Evolutionary conservation across 1,284 basidiomycete species (phyloP).

Genomic region (Ceratobasidium sp.): DNA sequence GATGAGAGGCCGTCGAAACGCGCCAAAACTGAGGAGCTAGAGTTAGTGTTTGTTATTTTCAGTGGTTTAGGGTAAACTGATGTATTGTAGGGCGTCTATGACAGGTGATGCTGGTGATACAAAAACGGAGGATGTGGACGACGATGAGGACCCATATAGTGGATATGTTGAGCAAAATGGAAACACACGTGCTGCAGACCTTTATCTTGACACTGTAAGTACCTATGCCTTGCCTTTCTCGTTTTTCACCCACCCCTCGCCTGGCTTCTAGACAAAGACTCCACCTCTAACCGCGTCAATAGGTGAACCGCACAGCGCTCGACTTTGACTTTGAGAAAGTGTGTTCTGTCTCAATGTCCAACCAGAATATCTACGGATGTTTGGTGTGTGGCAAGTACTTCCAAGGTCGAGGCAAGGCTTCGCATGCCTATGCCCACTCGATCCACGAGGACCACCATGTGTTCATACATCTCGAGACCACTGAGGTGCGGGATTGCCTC

Average conservation of each 20-base stretch:
- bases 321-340: conserved; percentile 99
- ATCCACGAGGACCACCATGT: conserved; percentile 99
- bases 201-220: conserved; percentile 94
- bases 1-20: conserved; percentile 44
- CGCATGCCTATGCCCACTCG: conserved; percentile 96
- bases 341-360: conserved; percentile 94
- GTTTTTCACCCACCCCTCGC: conserved; percentile 43
- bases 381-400: conserved; percentile 99
- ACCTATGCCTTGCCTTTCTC: conserved; percentile 40
- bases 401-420: conserved; percentile 92
- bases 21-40: conserved; percentile 42
- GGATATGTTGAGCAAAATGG: conserved; percentile 32
- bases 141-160: conserved; percentile 56
- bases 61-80: not conserved
- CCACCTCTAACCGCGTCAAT: conserved; percentile 44
- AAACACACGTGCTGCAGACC: conserved; percentile 71
- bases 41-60: not conserved
- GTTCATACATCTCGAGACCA: conserved; percentile 93
- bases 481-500: conserved; percentile 71
- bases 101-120: conserved; percentile 48
- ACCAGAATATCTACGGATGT: conserved; percentile 98
- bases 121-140: conserved; percentile 57
- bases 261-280: no score
- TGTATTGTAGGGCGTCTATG: conserved; percentile 19
- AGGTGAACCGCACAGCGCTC: conserved; percentile 89